Percentiles rank a stretch among this genome's conserved stretches.
phyloP scores from a whole-genome alignment of 73 alveolate species.

The Paramecium caudatum region DNA sequence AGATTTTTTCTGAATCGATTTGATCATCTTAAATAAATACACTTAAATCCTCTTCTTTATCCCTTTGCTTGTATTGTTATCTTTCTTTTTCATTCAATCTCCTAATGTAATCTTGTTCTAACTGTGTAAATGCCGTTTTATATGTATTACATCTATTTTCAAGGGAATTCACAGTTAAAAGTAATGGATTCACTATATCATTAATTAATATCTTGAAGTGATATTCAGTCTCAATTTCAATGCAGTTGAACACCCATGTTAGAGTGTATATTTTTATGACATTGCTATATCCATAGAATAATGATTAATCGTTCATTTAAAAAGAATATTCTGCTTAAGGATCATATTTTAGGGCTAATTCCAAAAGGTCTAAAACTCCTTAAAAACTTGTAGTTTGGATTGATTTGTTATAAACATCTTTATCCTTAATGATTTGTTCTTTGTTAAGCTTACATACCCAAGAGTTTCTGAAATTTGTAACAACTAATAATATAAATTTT shows the following conservation, averaged over 20 bases:
- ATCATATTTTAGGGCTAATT: slow-evolving; percentile 60
- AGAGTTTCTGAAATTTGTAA: slow-evolving; percentile 29
- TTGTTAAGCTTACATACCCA: slow-evolving; percentile 36
- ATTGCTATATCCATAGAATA: slow-evolving; percentile 28
- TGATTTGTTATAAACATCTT: slow-evolving; percentile 36
- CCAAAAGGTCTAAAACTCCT: slow-evolving; percentile 30
- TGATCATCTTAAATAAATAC: slow-evolving; percentile 18
- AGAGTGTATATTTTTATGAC: slow-evolving; percentile 32
- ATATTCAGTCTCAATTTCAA: neutral
- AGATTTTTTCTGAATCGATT: slow-evolving; percentile 12
- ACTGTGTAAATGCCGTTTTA: neutral
- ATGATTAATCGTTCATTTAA: neutral
- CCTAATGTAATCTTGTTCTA: slow-evolving; percentile 24
- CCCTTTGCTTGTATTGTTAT: slow-evolving; percentile 5
- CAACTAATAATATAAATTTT: neutral
- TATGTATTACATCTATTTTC: slow-evolving; percentile 39
- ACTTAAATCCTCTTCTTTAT: slow-evolving; percentile 34
- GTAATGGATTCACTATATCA: slow-evolving; percentile 7
- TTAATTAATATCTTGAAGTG: neutral
- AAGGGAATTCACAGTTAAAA: neutral
- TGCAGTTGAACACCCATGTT: slow-evolving; percentile 47
- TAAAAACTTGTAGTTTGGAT: slow-evolving; percentile 32
- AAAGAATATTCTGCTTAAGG: slow-evolving; percentile 56
- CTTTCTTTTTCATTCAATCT: slow-evolving; percentile 62
- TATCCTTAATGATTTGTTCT: slow-evolving; percentile 8